Conservation (phyloP, 108 stramenopile genomes). For the Cyclostephanos tholiformis region DNA sequence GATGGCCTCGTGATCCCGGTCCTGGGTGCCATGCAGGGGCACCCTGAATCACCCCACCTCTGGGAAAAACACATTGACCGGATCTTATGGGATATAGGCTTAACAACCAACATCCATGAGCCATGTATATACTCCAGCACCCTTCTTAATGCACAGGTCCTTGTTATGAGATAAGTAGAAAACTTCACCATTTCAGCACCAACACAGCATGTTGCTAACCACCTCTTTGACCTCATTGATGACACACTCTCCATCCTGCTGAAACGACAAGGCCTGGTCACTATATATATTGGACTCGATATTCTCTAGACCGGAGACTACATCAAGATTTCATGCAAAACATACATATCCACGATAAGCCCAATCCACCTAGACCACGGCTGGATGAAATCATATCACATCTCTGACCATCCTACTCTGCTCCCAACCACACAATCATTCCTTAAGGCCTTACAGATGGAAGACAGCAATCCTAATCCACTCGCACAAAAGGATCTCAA, state of each 20-base stretch:
- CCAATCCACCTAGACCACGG: no score
- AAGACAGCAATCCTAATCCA: neutral
- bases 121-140: constrained; percentile 9
- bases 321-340: neutral
- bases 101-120: no score
- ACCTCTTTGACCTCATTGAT: neutral
- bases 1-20: constrained; percentile 43
- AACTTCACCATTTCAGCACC: constrained; percentile 12
- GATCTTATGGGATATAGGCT: constrained; percentile 1
- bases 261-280: constrained; percentile 4
- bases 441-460: neutral
- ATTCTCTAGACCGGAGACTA: no score
- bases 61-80: constrained; percentile 19
- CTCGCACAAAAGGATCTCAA: neutral
- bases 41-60: constrained; percentile 23
- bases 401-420: no score
- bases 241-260: neutral
- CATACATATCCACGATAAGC: neutral
- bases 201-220: neutral
- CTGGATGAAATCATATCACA: neutral
- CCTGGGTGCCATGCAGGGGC: constrained; percentile 13
- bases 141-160: constrained; percentile 3
- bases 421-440: neutral
- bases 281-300: no score
- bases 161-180: constrained; percentile 29